phyloP scores from a whole-genome alignment of 2,329 filamentous ascomycete species.

The Colletotrichum sp. region DNA sequence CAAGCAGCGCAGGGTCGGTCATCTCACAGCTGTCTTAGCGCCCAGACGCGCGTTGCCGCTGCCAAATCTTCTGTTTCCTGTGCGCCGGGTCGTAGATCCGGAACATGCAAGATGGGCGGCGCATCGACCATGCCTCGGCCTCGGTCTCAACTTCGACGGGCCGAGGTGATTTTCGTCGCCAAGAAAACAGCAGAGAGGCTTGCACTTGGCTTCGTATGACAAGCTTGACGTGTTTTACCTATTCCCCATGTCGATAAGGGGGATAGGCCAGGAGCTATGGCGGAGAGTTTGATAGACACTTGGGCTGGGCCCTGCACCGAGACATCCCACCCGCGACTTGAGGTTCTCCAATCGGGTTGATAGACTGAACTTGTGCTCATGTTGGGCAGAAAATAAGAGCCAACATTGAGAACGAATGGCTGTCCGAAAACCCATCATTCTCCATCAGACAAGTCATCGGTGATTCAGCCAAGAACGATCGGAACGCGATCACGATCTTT shows the following conservation, averaged over 20 bases:
- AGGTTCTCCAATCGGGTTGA: background rate
- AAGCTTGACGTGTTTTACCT: background rate
- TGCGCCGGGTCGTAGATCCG: background rate
- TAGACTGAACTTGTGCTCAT: background rate
- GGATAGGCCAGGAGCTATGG: background rate
- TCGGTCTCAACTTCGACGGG: background rate
- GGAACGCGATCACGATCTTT: background rate
- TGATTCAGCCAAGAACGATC: background rate
- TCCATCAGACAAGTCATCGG: background rate
- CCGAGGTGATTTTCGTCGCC: background rate
- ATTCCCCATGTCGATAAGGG: background rate
- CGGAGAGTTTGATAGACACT: background rate
- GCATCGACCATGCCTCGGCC: background rate
- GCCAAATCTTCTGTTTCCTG: background rate
- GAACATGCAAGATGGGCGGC: background rate
- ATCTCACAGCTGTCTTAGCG: background rate
- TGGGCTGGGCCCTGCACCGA: background rate
- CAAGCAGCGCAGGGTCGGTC: rapidly evolving
- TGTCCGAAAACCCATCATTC: background rate
- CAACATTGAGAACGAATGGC: background rate
- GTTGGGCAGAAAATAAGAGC: background rate
- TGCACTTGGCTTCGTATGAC: background rate
- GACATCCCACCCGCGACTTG: background rate
- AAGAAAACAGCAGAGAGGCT: background rate
- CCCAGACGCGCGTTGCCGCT: background rate